Conservation (phyloP, 2,329 filamentous ascomycete genomes). For the Aspergillus transmontanensis region DNA sequence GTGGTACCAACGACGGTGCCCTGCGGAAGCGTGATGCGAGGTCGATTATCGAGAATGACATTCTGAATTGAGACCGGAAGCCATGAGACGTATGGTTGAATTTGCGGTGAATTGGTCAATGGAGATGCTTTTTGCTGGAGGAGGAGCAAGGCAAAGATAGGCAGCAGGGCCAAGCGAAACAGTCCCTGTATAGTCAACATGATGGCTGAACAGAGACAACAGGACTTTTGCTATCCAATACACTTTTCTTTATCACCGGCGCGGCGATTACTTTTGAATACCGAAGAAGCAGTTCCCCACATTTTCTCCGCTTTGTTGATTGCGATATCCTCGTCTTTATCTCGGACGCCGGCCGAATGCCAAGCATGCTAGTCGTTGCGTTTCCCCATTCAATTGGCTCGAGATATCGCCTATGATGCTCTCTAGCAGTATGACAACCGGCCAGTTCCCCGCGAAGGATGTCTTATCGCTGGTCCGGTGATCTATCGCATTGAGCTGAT, state of each 20-base stretch:
- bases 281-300: neutral
- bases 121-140: neutral
- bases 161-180: neutral
- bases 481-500: neutral
- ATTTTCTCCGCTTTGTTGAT: neutral
- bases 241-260: conserved; percentile 1
- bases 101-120: neutral
- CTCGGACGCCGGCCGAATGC: conserved; percentile 2
- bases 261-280: conserved; percentile 2
- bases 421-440: neutral
- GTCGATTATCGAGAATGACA: conserved; percentile 5
- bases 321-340: neutral
- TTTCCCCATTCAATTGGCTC: neutral
- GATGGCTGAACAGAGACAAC: neutral
- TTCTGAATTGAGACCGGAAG: neutral
- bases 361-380: neutral
- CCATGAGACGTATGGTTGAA: conserved; percentile 1
- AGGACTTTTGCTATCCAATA: neutral
- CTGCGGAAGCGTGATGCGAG: conserved; percentile 25
- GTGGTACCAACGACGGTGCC: conserved; percentile 34
- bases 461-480: neutral
- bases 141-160: neutral
- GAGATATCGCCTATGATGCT: neutral
- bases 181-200: neutral
- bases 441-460: neutral